Conservation (phyloP, 2,329 filamentous ascomycete genomes). For the Blastomyces silverae region DNA sequence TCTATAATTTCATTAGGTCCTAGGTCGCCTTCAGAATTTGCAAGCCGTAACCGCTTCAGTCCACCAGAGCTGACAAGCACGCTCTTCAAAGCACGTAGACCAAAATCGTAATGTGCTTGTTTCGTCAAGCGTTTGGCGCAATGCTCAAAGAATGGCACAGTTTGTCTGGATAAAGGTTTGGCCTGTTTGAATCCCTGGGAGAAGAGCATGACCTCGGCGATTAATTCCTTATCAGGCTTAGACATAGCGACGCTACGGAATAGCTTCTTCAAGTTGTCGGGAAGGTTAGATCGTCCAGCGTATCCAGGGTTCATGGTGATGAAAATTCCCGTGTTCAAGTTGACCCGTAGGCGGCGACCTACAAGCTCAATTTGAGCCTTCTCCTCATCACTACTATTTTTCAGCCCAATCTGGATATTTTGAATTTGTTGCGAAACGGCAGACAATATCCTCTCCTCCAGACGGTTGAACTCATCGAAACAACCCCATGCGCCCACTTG, state of each 20-base stretch:
- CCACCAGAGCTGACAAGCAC: constrained; percentile 96
- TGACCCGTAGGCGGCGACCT: constrained; percentile 81
- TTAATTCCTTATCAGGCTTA: constrained; percentile 98
- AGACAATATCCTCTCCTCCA: constrained; percentile 95
- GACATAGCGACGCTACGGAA: constrained; percentile 99
- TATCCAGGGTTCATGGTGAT: constrained; percentile 99
- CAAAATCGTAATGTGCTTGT: constrained; percentile 98
- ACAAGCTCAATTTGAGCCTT: constrained; percentile 90
- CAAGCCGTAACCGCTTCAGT: constrained; percentile 77
- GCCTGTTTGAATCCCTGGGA: constrained; percentile 98
- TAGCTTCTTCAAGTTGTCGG: constrained; percentile 98
- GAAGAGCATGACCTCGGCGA: constrained; percentile 99
- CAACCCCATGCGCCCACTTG: constrained; percentile 99
- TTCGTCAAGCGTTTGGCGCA: constrained; percentile 78
- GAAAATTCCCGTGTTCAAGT: constrained; percentile 93
- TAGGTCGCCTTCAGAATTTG: constrained; percentile 49
- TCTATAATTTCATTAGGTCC: constrained; percentile 70
- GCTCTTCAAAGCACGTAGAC: constrained; percentile 94
- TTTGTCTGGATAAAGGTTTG: constrained; percentile 87
- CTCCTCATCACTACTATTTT: constrained; percentile 72
- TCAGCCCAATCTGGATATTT: constrained; percentile 94
- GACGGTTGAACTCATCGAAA: constrained; percentile 99
- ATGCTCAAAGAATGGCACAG: constrained; percentile 95
- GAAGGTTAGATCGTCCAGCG: constrained; percentile 92
- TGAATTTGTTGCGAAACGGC: constrained; percentile 99